Percentiles rank a stretch among this genome's conserved stretches.
Conservation (phyloP, 805 yeast species). For the Myxozyma sirexii region DNA sequence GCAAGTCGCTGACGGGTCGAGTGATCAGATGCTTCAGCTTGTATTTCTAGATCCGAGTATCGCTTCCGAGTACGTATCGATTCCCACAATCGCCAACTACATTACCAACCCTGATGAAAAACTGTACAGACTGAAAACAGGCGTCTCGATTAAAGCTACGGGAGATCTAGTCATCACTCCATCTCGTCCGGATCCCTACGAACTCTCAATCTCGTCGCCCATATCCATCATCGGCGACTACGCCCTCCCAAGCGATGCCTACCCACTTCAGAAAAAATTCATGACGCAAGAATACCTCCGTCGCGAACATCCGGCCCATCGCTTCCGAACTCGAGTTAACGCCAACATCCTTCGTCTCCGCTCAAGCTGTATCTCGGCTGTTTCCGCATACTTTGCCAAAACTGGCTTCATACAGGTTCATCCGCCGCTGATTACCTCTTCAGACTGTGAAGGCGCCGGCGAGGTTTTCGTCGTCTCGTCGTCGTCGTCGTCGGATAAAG, state of each 20-base stretch:
- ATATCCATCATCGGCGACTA: slow-evolving; percentile 44
- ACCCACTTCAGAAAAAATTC: slow-evolving; percentile 82
- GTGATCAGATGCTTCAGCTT: slow-evolving; percentile 57
- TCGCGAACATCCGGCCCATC: slow-evolving; percentile 63
- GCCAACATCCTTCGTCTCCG: slow-evolving; percentile 72
- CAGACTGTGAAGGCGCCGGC: slow-evolving; percentile 98
- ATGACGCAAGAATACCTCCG: slow-evolving; percentile 70
- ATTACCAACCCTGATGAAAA: too few species aligned
- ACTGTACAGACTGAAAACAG: slow-evolving; percentile 39
- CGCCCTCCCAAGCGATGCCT: slow-evolving; percentile 47
- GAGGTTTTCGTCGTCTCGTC: slow-evolving; percentile 68
- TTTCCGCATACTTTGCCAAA: slow-evolving; percentile 55
- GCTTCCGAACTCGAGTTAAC: slow-evolving; percentile 72
- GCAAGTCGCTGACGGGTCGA: slow-evolving; percentile 79
- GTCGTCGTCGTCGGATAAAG: background rate
- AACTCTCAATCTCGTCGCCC: slow-evolving; percentile 49
- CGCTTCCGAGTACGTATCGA: slow-evolving; percentile 17
- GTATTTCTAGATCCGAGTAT: slow-evolving; percentile 44
- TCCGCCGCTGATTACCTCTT: slow-evolving; percentile 84
- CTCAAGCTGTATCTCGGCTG: slow-evolving; percentile 63
- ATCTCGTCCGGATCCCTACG: slow-evolving; percentile 43
- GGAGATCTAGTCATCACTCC: slow-evolving; percentile 31
- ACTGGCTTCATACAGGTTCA: slow-evolving; percentile 68
- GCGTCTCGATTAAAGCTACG: slow-evolving; percentile 18
- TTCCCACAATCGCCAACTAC: too few species aligned